phyloP scores from a whole-genome alignment of 2,329 filamentous ascomycete genomes.

The Didymellaceae sp. region DNA sequence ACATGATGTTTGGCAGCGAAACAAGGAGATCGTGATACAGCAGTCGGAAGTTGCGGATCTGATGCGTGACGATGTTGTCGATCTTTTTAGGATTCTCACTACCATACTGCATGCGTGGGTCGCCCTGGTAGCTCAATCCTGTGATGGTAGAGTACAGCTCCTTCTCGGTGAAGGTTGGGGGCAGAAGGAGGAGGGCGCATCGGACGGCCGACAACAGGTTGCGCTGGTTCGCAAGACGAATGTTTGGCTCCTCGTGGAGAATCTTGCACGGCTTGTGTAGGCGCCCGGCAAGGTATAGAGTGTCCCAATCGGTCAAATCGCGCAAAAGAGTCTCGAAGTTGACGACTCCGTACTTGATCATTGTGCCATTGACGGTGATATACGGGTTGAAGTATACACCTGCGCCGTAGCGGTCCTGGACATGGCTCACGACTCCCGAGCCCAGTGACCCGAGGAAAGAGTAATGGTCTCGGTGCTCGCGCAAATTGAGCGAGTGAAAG shows the following conservation, averaged over 20 bases:
- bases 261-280: conserved; percentile 99
- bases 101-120: conserved; percentile 91
- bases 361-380: conserved; percentile 88
- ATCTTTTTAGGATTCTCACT: conserved; percentile 94
- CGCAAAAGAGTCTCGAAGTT: conserved; percentile 87
- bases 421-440: conserved; percentile 80
- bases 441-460: conserved; percentile 83
- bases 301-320: conserved; percentile 91
- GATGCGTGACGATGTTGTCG: conserved; percentile 89
- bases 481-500: conserved; percentile 93
- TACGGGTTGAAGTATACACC: conserved; percentile 98
- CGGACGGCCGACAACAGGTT: conserved; percentile 92
- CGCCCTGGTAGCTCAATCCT: conserved; percentile 90
- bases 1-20: conserved; percentile 86
- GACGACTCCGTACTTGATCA: conserved; percentile 98
- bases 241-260: conserved; percentile 87
- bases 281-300: conserved; percentile 92
- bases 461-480: conserved; percentile 90
- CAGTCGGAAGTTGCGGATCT: conserved; percentile 88
- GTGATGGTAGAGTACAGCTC: conserved; percentile 91
- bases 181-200: conserved; percentile 85
- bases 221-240: conserved; percentile 93
- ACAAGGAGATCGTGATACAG: conserved; percentile 90
- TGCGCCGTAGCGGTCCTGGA: conserved; percentile 88
- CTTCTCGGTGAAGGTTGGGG: conserved; percentile 81